Evolutionary conservation across 495 filamentous ascomycete genomes (phyloP).

Genomic region (Eremomyces bilateralis): DNA sequence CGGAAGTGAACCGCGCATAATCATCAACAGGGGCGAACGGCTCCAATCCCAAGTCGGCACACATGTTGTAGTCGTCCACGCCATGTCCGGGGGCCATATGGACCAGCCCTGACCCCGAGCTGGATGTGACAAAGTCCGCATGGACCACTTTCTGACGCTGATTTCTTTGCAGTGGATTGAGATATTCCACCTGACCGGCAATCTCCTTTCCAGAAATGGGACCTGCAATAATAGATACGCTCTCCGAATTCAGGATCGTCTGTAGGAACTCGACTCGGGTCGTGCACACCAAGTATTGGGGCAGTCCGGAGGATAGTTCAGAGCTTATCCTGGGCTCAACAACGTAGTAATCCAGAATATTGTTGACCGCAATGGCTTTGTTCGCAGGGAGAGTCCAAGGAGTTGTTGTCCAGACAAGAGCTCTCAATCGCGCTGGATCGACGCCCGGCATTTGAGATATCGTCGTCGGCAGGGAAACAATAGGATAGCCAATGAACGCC

Average conservation of each 20-base stretch:
- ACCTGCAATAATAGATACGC: conserved; percentile 26
- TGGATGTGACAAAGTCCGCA: conserved; percentile 67
- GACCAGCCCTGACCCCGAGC: conserved; percentile 78
- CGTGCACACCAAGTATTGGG: no score
- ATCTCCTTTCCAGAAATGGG: conserved; percentile 45
- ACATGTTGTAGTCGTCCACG: conserved; percentile 86
- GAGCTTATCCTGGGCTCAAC: conserved; percentile 35
- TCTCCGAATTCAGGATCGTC: conserved; percentile 3
- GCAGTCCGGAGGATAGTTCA: no score
- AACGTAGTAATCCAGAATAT: conserved; percentile 50
- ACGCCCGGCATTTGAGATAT: conserved; percentile 22
- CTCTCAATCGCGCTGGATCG: conserved; percentile 21
- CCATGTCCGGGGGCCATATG: conserved; percentile 90
- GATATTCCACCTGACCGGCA: conserved; percentile 36
- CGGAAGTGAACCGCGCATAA: conserved; percentile 52
- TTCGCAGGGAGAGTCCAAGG: conserved; percentile 97
- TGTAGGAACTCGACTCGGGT: no score
- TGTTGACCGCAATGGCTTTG: conserved; percentile 58
- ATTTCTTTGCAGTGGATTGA: conserved; percentile 34
- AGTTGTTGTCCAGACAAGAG: conserved; percentile 91
- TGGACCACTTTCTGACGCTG: conserved; percentile 43
- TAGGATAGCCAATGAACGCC: conserved; percentile 61
- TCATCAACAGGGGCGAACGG: conserved; percentile 67
- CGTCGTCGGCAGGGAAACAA: conserved; percentile 30
- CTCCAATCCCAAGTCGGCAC: conserved; percentile 37